A percentile compares a stretch with the other conserved stretches of the same genome.
These are phyloP conservation scores for Verticillium albo-atrum DNA, from an alignment of 2,329 filamentous ascomycete genomes.

Conservation along the genomic window DNA sequence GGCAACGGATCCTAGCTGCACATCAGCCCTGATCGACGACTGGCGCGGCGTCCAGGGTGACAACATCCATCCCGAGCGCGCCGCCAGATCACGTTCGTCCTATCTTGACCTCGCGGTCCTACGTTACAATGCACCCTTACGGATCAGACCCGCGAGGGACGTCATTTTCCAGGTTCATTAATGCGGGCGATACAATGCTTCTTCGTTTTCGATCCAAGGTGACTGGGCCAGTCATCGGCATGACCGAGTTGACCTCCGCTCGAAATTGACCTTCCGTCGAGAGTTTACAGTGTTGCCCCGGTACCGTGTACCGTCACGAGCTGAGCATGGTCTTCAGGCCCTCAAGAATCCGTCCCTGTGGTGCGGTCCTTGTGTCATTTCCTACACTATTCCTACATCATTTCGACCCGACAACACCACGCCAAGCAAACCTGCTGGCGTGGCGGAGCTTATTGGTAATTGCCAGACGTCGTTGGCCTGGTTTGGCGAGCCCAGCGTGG, in stretches of 20 bases:
- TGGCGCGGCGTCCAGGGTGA: constrained; percentile 1
- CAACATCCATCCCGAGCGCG: neutral
- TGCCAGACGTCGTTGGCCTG: too few species aligned
- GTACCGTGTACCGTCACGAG: too few species aligned
- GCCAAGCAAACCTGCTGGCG: neutral
- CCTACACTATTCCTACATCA: neutral
- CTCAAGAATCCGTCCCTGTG: too few species aligned
- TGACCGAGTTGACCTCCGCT: neutral
- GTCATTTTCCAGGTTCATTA: neutral
- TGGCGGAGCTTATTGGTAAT: neutral
- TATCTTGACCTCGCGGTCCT: neutral
- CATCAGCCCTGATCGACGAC: constrained; percentile 10
- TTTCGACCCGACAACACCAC: neutral
- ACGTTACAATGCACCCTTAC: constrained; percentile 1
- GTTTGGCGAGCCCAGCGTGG: too few species aligned
- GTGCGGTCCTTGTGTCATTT: neutral
- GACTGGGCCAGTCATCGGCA: neutral
- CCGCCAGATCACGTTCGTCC: constrained; percentile 9
- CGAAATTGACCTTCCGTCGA: neutral
- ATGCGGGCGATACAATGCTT: neutral
- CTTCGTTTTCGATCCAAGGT: neutral
- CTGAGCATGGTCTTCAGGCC: too few species aligned
- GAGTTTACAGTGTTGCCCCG: too few species aligned
- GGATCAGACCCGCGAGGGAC: neutral
- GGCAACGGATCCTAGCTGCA: constrained; percentile 3